phyloP scores from a whole-genome alignment of 192 early-diverging fungal genomes.

The Coemansia sp. region DNA sequence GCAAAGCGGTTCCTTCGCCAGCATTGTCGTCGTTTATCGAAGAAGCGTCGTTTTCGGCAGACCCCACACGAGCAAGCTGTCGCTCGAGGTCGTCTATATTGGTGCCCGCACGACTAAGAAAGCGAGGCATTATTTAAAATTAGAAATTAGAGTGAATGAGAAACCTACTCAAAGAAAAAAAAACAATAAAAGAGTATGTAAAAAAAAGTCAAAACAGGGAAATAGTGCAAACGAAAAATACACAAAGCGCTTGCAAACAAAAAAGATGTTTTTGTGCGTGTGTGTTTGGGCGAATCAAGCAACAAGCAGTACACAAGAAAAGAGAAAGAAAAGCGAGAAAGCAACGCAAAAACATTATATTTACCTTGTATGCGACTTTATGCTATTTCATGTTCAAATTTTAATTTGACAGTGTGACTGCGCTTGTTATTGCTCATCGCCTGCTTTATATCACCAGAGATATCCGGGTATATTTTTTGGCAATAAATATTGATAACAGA shows the following conservation, averaged over 20 bases:
- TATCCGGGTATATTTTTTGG: background rate
- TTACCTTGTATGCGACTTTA: background rate
- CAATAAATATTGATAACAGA: background rate
- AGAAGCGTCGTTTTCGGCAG: slow-evolving; percentile 32
- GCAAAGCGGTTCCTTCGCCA: slow-evolving; percentile 6
- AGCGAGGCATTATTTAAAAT: slow-evolving; percentile 35
- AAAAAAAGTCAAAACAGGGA: background rate
- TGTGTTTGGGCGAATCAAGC: background rate
- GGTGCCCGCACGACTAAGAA: slow-evolving; percentile 54
- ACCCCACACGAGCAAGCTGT: slow-evolving; percentile 51
- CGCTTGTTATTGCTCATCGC: background rate
- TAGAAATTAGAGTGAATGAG: slow-evolving; percentile 5
- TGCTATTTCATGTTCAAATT: background rate
- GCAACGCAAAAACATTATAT: background rate
- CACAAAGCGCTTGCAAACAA: background rate
- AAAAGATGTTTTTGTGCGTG: background rate
- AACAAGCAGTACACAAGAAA: background rate
- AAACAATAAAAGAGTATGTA: background rate
- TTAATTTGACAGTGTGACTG: background rate
- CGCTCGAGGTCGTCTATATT: slow-evolving; percentile 53
- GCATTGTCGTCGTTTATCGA: slow-evolving; percentile 17
- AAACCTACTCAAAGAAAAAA: background rate
- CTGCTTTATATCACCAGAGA: background rate
- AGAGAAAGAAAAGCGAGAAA: background rate
- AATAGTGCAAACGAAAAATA: slow-evolving; percentile 2